Conservation (phyloP, 176 grass and related monocot species). For the Triticum turgidum region DNA sequence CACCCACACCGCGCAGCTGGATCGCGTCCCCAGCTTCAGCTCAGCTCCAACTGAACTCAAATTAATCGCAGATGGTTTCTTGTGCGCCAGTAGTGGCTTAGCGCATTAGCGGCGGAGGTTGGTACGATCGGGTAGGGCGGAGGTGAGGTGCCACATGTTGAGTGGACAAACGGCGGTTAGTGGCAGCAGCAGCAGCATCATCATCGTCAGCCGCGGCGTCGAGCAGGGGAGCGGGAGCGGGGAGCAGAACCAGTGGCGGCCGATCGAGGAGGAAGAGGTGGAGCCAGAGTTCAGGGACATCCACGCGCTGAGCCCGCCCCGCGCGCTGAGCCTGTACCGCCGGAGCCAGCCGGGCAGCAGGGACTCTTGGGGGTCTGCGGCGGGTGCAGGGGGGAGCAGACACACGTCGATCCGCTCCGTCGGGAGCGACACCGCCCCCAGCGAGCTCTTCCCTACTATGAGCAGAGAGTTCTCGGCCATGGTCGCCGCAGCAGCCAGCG, state of each 20-base stretch:
- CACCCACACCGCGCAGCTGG: neutral
- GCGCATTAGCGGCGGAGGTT: neutral
- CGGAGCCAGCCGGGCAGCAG: slow-evolving; percentile 30
- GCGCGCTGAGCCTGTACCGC: slow-evolving; percentile 34
- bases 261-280: slow-evolving; percentile 15
- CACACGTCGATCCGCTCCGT: slow-evolving; percentile 65
- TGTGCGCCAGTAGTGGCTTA: slow-evolving; percentile 1
- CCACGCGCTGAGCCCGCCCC: slow-evolving; percentile 60
- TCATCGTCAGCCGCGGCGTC: neutral
- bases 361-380: slow-evolving; percentile 50
- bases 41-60: neutral
- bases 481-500: slow-evolving; percentile 67
- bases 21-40: neutral
- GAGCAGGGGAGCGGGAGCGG: neutral
- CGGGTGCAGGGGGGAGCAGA: slow-evolving; percentile 48
- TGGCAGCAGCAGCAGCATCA: slow-evolving; percentile 3
- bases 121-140: neutral
- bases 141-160: slow-evolving; percentile 52
- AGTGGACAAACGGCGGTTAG: slow-evolving; percentile 38
- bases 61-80: slow-evolving; percentile 35
- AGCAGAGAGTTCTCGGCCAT: slow-evolving; percentile 77
- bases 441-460: slow-evolving; percentile 57
- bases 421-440: slow-evolving; percentile 60
- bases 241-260: neutral
- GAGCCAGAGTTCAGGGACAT: slow-evolving; percentile 88